phyloP scores from a whole-genome alignment of 2,329 filamentous ascomycete species.

The Dendrostoma leiphaemia region DNA sequence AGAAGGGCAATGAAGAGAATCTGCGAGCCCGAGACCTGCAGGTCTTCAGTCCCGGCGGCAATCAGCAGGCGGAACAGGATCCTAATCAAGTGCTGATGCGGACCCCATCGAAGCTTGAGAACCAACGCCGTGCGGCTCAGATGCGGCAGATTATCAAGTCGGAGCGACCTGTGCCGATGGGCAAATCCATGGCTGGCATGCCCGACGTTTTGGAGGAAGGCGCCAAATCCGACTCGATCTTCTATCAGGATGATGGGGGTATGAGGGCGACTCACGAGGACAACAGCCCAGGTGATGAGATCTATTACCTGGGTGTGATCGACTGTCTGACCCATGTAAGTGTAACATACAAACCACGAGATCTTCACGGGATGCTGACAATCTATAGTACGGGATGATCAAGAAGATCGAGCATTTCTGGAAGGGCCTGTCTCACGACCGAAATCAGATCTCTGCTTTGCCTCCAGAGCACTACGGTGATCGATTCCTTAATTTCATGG shows the following conservation, averaged over 20 bases:
- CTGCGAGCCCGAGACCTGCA: slow-evolving; percentile 84
- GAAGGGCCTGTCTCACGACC: slow-evolving; percentile 85
- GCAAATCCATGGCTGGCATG: slow-evolving; percentile 79
- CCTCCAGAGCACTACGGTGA: slow-evolving; percentile 90
- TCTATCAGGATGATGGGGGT: slow-evolving; percentile 92
- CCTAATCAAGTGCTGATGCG: slow-evolving; percentile 69
- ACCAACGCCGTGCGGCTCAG: slow-evolving; percentile 84
- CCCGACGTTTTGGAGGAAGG: slow-evolving; percentile 82
- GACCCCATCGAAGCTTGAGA: slow-evolving; percentile 92
- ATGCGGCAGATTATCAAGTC: slow-evolving; percentile 88
- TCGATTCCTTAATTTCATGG: slow-evolving; percentile 90
- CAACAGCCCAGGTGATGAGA: slow-evolving; percentile 79
- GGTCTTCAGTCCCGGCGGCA: slow-evolving; percentile 88
- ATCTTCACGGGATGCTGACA: slow-evolving; percentile 18
- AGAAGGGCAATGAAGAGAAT: slow-evolving; percentile 92
- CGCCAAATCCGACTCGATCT: slow-evolving; percentile 69
- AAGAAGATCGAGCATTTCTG: slow-evolving; percentile 97
- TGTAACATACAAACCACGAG: slow-evolving; percentile 50
- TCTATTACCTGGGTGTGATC: slow-evolving; percentile 98
- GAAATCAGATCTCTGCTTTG: slow-evolving; percentile 86
- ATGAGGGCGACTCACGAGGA: slow-evolving; percentile 92
- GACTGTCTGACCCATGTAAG: slow-evolving; percentile 95
- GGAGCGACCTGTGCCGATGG: slow-evolving; percentile 91
- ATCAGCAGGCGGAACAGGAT: slow-evolving; percentile 51
- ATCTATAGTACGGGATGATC: slow-evolving; percentile 76